Evolutionary conservation across 164 flowering plant genomes (phyloP).

Genomic region (Chloranthus sessilifolius): DNA sequence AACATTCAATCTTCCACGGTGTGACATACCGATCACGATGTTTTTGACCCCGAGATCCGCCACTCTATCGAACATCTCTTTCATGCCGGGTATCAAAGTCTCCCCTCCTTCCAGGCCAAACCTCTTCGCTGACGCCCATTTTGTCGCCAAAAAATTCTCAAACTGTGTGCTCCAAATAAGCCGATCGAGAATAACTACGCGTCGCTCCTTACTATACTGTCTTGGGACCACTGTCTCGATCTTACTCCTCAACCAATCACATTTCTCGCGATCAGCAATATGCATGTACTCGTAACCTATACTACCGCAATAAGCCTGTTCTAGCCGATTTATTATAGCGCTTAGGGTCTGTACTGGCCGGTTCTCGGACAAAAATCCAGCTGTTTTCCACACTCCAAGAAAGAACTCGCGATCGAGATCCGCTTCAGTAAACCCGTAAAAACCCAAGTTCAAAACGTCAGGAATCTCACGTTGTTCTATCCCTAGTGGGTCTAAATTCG

Average conservation of each 20-base stretch:
- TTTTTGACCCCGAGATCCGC: conserved; percentile 97
- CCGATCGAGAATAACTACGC: conserved; percentile 88
- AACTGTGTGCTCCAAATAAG: conserved; percentile 96
- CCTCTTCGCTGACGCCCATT: conserved; percentile 93
- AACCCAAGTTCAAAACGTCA: conserved; percentile 66
- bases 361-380: conserved; percentile 93
- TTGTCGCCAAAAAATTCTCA: conserved; percentile 95
- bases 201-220: conserved; percentile 61
- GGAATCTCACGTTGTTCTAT: conserved; percentile 67
- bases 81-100: conserved; percentile 98
- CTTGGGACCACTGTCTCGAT: conserved; percentile 82
- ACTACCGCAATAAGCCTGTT: conserved; percentile 96
- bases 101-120: conserved; percentile 99
- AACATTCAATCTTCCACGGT: conserved; percentile 93
- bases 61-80: conserved; percentile 95
- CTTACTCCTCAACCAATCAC: conserved; percentile 93
- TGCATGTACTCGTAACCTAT: conserved; percentile 98
- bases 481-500: conserved; percentile 80
- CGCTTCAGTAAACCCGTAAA: conserved; percentile 85
- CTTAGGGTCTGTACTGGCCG: conserved; percentile 93
- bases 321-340: conserved; percentile 73
- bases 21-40: conserved; percentile 99
- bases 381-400: conserved; percentile 88
- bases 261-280: conserved; percentile 78
- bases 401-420: conserved; percentile 95